Conservation (phyloP, 1,284 basidiomycete species). For the Athelia sp. region DNA sequence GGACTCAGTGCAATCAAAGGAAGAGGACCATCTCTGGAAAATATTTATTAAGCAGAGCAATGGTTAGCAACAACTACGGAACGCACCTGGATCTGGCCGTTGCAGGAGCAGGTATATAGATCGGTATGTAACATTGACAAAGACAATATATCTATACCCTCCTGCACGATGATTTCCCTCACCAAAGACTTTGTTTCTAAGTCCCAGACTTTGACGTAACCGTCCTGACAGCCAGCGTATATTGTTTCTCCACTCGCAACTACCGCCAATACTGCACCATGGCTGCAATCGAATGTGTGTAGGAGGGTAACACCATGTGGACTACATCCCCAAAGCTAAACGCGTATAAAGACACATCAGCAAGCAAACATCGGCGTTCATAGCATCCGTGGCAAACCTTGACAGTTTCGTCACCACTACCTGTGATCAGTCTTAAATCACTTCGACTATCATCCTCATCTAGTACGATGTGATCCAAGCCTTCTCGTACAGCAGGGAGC, state of each 20-base stretch:
- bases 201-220: conserved; percentile 89
- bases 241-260: conserved; percentile 75
- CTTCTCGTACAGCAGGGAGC: conserved; percentile 37
- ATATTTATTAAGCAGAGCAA: conserved; percentile 2
- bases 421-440: conserved; percentile 60
- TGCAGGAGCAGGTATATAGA: conserved; percentile 79
- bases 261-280: conserved; percentile 78
- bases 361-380: too few relatives aligned
- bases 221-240: conserved; percentile 92
- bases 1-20: conserved; percentile 78
- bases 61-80: too few relatives aligned
- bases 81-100: conserved; percentile 72
- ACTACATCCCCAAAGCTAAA: conserved; percentile 72
- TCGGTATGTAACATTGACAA: conserved; percentile 73
- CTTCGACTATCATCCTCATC: conserved; percentile 30
- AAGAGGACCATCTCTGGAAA: conserved; percentile 68
- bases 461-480: conserved; percentile 26
- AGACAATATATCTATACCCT: conserved; percentile 75
- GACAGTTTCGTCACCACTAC: conserved; percentile 85
- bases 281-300: conserved; percentile 60
- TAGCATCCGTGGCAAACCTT: conserved; percentile 45
- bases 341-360: conserved; percentile 1
- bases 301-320: conserved; percentile 38
- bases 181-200: conserved; percentile 85
- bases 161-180: conserved; percentile 81